Conservation (phyloP, 768 basidiomycete genomes). For the Mycena chlorophos region DNA sequence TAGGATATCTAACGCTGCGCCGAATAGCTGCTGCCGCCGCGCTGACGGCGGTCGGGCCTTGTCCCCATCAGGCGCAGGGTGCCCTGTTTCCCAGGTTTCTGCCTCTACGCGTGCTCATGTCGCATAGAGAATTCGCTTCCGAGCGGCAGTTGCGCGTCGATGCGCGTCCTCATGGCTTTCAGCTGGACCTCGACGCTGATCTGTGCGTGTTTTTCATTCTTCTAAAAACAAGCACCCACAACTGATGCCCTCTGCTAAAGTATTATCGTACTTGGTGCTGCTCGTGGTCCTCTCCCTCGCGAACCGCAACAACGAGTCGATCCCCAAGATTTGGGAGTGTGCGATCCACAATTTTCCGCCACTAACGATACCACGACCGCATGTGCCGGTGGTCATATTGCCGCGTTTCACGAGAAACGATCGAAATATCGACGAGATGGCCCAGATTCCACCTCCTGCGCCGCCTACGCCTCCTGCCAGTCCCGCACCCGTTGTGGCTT, state of each 20-base stretch:
- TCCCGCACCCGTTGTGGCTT: too few relatives aligned
- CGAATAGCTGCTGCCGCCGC: conserved; percentile 55
- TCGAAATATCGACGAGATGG: conserved; percentile 9
- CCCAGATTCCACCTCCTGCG: neutral
- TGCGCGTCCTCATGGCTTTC: conserved; percentile 57
- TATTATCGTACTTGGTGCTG: conserved; percentile 18
- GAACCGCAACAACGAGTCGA: conserved; percentile 17
- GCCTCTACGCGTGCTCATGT: neutral
- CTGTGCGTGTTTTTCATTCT: conserved; percentile 30
- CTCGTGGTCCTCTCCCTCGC: conserved; percentile 6
- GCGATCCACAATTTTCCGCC: conserved; percentile 20
- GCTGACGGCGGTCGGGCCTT: conserved; percentile 42
- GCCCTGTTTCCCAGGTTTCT: neutral
- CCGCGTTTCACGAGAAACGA: conserved; percentile 16
- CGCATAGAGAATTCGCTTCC: conserved; percentile 3
- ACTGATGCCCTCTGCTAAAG: conserved; percentile 1
- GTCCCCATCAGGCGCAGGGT: conserved; percentile 33
- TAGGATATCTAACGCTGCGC: neutral
- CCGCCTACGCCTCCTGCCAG: too few relatives aligned
- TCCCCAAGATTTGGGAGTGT: conserved; percentile 19
- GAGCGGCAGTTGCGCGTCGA: conserved; percentile 48
- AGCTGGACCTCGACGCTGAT: conserved; percentile 51
- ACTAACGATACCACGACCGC: conserved; percentile 5
- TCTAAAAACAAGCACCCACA: neutral
- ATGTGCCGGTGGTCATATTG: neutral